A percentile compares a stretch with the other conserved stretches of the same genome.
Evolutionary conservation across 495 filamentous ascomycete genomes (phyloP).

Genomic region (Massariosphaeria phaeospora): DNA sequence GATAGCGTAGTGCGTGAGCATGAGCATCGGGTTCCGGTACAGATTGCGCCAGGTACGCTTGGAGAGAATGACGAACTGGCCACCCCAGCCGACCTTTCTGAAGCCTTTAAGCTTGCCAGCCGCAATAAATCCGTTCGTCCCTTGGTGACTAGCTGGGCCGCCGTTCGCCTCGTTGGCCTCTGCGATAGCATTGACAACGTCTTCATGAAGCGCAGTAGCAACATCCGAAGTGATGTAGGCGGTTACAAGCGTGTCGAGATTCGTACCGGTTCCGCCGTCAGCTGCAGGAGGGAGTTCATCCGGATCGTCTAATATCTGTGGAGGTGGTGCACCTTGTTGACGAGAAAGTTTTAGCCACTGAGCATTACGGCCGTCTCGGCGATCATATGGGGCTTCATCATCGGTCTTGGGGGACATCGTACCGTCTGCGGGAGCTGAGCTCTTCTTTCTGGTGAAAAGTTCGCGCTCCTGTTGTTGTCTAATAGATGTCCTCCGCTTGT

Average conservation of each 20-base stretch:
- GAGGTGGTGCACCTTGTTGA: conserved; percentile 57
- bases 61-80: conserved; percentile 86
- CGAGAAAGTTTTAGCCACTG: conserved; percentile 66
- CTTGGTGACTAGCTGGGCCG: conserved; percentile 50
- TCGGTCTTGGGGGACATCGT: conserved; percentile 58
- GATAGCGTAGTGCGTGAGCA: conserved; percentile 99
- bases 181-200: conserved; percentile 64
- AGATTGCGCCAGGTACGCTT: conserved; percentile 93
- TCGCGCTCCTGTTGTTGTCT: conserved; percentile 80
- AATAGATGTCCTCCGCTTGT: conserved; percentile 67
- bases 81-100: conserved; percentile 65
- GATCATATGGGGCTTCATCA: conserved; percentile 60
- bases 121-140: conserved; percentile 45
- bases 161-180: conserved; percentile 65
- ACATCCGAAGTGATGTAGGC: conserved; percentile 76
- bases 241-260: conserved; percentile 74
- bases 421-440: conserved; percentile 47
- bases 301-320: conserved; percentile 63
- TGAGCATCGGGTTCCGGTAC: conserved; percentile 95
- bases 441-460: conserved; percentile 79
- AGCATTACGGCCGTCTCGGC: conserved; percentile 51
- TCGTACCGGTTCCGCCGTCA: conserved; percentile 56
- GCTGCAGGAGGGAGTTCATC: conserved; percentile 73
- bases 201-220: conserved; percentile 68
- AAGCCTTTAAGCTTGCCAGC: conserved; percentile 66